Percentiles rank a stretch among this genome's conserved stretches.
Conservation (phyloP, 345 rosid species). For the thale cress (Arabidopsis thaliana) region DNA sequence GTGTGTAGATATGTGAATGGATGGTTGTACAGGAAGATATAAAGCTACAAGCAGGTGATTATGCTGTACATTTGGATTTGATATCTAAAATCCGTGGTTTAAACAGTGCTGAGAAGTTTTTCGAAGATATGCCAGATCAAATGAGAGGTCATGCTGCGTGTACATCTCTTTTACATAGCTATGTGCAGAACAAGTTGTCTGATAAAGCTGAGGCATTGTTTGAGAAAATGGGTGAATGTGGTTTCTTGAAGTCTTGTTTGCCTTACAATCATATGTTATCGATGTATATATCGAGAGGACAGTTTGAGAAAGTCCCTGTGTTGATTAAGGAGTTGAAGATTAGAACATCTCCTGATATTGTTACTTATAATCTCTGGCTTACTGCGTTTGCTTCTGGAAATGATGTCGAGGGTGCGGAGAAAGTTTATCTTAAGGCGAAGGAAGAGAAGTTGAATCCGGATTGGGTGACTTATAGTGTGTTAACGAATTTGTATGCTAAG, state of each 20-base stretch:
- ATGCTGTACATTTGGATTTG: slow-evolving; percentile 90
- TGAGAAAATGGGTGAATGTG: slow-evolving; percentile 78
- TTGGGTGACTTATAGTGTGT: slow-evolving; percentile 79
- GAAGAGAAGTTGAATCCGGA: slow-evolving; percentile 67
- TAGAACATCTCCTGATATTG: slow-evolving; percentile 67
- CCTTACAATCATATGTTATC: slow-evolving; percentile 84
- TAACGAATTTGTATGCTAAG: slow-evolving; percentile 68
- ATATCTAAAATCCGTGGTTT: slow-evolving; percentile 79
- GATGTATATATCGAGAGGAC: slow-evolving; percentile 59
- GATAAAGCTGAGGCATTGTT: slow-evolving; percentile 80
- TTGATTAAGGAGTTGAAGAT: slow-evolving; percentile 64
- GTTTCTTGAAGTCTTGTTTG: slow-evolving; percentile 63
- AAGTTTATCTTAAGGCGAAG: slow-evolving; percentile 63
- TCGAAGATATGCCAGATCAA: slow-evolving; percentile 77
- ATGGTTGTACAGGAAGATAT: slow-evolving; percentile 75
- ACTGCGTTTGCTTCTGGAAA: slow-evolving; percentile 59
- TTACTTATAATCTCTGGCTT: slow-evolving; percentile 77
- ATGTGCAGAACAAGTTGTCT: slow-evolving; percentile 58
- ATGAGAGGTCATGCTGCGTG: slow-evolving; percentile 71
- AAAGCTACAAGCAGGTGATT: slow-evolving; percentile 81
- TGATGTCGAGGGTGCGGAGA: slow-evolving; percentile 68
- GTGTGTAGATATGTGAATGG: slow-evolving; percentile 87
- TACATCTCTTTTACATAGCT: slow-evolving; percentile 87
- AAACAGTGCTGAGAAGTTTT: slow-evolving; percentile 84
- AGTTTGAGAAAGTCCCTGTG: slow-evolving; percentile 61